These are phyloP conservation scores for Colletotrichum gigasporum DNA, from an alignment of 2,329 filamentous ascomycete genomes.

Conservation along the genomic window DNA sequence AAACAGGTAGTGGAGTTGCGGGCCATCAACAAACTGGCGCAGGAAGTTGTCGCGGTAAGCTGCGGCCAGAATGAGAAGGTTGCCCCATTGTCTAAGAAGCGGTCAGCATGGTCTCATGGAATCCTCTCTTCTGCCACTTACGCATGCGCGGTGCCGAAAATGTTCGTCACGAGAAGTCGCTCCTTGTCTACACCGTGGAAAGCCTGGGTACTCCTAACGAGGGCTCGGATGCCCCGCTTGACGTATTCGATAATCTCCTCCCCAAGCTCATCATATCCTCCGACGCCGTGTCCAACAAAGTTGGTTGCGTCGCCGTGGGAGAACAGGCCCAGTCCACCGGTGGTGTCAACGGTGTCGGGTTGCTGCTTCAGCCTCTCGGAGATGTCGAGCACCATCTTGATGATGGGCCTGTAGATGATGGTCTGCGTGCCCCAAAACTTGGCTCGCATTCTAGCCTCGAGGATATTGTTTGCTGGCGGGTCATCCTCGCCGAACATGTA, in stretches of 20 bases:
- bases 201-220: constrained; percentile 85
- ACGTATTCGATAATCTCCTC: constrained; percentile 63
- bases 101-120: neutral
- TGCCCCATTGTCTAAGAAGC: constrained; percentile 86
- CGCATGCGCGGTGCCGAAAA: constrained; percentile 96
- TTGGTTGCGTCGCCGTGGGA: constrained; percentile 4
- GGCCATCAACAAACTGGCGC: constrained; percentile 62
- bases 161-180: constrained; percentile 89
- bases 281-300: constrained; percentile 35
- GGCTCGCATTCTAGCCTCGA: constrained; percentile 83
- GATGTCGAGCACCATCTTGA: constrained; percentile 65
- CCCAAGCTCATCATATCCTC: constrained; percentile 50
- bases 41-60: constrained; percentile 76
- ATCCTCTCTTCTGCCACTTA: constrained; percentile 62
- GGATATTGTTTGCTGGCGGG: constrained; percentile 77
- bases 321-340: constrained; percentile 47
- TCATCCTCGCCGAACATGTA: constrained; percentile 73
- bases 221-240: constrained; percentile 72
- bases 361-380: constrained; percentile 46
- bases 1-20: constrained; percentile 69
- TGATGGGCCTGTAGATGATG: constrained; percentile 86
- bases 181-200: constrained; percentile 73
- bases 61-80: constrained; percentile 89
- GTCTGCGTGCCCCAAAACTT: constrained; percentile 96
- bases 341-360: constrained; percentile 39